Evolutionary conservation across 805 yeast species (phyloP), one percentile per base, ranked within the genome.

Genomic region (Candida insectalens): DNA sequence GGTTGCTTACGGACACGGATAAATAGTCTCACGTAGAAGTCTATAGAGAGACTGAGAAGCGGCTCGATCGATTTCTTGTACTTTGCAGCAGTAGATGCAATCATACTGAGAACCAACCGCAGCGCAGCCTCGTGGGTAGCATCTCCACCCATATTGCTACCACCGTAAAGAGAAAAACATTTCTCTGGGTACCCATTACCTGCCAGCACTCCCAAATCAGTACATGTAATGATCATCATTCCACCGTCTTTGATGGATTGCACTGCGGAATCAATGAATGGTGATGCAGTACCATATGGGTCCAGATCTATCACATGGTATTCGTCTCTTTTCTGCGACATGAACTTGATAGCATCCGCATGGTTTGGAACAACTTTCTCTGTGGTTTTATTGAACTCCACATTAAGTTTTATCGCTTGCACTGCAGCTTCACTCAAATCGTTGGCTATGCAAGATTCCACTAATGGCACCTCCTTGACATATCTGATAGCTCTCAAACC

Each of bases 231-330:
- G 33, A 92, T 62, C 43, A 92, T 58, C 28, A 92, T 49, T 1
- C 97, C 99, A 36, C 79, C 88, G 44, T 88, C 87, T 32, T 70
- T 71, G n/a, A 88, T 71, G 21, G 79, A 63, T 49, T 85, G 94
- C 21, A 92, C 64, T 0, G 97, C 96, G 21, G 92, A 75, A 54
- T 92, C 98, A 19, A 92, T 67, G 53, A 92, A 92, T 6, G 98
- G 98, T 0, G 96, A 74, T 0, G 96, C 98, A 0, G 96, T 81
- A 20, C 99, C 99, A 52, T 92, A 92, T 0, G 99, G 99, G 57
- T 92, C 99, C 33, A 92, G 67, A 58, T 92, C 99, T 37, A 92
- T 74, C 3, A 84, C 83, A 51, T 92, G 95, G 59, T 80, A 87
- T 34, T 64, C 63, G 18, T 61, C 66, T 47, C 59, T 58, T 41